A percentile compares a stretch with the other conserved stretches of the same genome.
Evolutionary conservation across 2,329 filamentous ascomycete species (phyloP).

Genomic region (Didymella pomorum): DNA sequence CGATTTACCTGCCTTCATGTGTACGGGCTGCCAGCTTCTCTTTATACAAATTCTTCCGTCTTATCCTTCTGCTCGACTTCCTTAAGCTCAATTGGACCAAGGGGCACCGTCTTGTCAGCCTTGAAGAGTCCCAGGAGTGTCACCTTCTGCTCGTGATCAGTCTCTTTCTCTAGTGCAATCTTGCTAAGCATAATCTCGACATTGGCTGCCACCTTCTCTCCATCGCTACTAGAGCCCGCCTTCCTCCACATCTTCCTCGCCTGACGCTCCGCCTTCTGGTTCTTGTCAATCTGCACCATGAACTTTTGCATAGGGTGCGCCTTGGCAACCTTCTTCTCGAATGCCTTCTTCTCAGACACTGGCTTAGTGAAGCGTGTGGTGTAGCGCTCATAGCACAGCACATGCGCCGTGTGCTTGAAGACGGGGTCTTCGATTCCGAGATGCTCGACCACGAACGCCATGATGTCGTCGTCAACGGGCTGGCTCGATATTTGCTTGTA

Average conservation of each 20-base stretch:
- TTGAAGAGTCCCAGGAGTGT: neutral
- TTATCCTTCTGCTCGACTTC: neutral
- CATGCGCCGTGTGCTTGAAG: slow-evolving; percentile 3
- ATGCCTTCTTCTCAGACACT: too few relatives aligned
- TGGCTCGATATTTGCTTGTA: neutral
- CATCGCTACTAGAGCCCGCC: neutral
- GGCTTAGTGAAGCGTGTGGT: too few relatives aligned
- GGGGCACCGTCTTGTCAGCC: neutral
- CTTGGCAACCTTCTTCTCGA: slow-evolving; percentile 5
- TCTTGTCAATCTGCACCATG: slow-evolving; percentile 10
- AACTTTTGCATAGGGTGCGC: slow-evolving; percentile 9
- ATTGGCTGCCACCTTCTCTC: neutral
- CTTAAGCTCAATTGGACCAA: neutral
- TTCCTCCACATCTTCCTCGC: neutral
- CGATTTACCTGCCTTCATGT: neutral
- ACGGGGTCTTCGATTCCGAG: neutral
- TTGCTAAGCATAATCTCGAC: neutral
- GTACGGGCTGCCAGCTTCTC: neutral
- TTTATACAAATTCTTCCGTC: neutral
- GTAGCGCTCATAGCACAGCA: slow-evolving; percentile 12
- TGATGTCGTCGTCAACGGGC: neutral
- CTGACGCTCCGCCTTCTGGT: slow-evolving; percentile 1
- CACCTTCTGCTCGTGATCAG: neutral
- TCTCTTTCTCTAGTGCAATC: neutral
- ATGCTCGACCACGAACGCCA: neutral